Conservation (phyloP, 2,329 filamentous ascomycete genomes). For the Hirsutella rhossiliensis region DNA sequence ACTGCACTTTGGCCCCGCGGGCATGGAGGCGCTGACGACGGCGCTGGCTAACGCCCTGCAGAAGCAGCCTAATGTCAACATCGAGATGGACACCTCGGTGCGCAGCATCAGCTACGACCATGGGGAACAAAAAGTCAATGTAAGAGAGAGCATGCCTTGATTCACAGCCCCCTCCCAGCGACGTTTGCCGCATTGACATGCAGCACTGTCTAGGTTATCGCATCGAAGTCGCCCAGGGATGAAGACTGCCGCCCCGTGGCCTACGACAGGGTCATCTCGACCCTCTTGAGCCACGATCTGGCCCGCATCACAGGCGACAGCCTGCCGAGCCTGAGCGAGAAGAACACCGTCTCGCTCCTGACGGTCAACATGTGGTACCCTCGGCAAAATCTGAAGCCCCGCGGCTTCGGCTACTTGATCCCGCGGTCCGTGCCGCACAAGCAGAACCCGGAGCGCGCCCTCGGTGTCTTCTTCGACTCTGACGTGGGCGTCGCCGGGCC, state of each 20-base stretch:
- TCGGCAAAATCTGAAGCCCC: conserved; percentile 46
- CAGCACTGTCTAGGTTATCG: background rate
- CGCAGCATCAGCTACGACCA: conserved; percentile 28
- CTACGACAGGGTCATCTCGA: conserved; percentile 52
- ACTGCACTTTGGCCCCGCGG: conserved; percentile 31
- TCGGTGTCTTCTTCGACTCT: conserved; percentile 89
- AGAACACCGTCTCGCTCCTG: conserved; percentile 69
- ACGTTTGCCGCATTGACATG: background rate
- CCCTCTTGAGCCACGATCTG: conserved; percentile 40
- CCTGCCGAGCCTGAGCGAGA: conserved; percentile 37
- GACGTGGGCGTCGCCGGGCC: conserved; percentile 39
- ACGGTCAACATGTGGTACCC: conserved; percentile 84
- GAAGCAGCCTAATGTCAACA: conserved; percentile 43
- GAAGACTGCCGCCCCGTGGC: too few species aligned
- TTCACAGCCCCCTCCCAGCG: too few species aligned
- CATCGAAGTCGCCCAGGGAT: too few species aligned
- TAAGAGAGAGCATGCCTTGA: conserved; percentile 10
- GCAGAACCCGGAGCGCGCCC: conserved; percentile 68
- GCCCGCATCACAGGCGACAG: conserved; percentile 20
- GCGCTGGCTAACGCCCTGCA: conserved; percentile 39
- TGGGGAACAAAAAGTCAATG: conserved; percentile 25
- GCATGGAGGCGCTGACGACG: conserved; percentile 50
- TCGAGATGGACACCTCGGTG: conserved; percentile 39
- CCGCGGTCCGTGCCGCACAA: conserved; percentile 58
- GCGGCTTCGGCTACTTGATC: conserved; percentile 86